A percentile compares a stretch with the other conserved stretches of the same genome.
Conservation (phyloP, 305 asterid genomes). For the Fraxinus angustifolia region DNA sequence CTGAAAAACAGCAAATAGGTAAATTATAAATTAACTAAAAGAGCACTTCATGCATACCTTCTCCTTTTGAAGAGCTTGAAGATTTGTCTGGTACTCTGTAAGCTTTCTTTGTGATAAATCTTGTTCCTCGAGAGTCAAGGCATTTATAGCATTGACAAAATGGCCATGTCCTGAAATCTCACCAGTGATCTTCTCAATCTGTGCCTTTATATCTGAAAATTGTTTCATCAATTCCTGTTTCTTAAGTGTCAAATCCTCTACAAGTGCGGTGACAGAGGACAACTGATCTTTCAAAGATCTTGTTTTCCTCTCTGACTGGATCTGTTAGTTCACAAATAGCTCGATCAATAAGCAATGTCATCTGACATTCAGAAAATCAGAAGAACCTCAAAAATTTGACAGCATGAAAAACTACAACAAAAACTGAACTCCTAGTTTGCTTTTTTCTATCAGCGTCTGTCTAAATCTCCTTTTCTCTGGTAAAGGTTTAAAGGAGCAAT, state of each 20-base stretch:
- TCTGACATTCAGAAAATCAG: neutral
- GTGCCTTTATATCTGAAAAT: constrained; percentile 61
- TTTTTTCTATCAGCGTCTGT: neutral
- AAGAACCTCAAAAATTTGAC: neutral
- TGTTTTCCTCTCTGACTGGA: constrained; percentile 48
- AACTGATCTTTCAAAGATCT: constrained; percentile 71
- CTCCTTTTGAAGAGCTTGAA: constrained; percentile 73
- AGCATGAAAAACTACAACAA: neutral
- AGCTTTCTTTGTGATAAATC: constrained; percentile 85
- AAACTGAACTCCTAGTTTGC: neutral
- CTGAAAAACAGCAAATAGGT: neutral
- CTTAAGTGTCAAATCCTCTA: constrained; percentile 65
- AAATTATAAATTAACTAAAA: neutral
- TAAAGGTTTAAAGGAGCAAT: neutral
- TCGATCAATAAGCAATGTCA: constrained; percentile 14
- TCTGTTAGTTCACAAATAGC: constrained; percentile 33
- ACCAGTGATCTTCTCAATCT: constrained; percentile 69
- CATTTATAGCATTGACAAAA: constrained; percentile 32
- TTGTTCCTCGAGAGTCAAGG: constrained; percentile 57
- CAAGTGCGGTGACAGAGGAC: constrained; percentile 58
- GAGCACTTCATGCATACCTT: constrained; percentile 47
- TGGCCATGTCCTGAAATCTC: constrained; percentile 77
- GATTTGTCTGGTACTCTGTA: constrained; percentile 65
- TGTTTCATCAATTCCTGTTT: constrained; percentile 78
- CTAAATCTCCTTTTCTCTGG: neutral